Conservation (phyloP, 306 rosid species). For the Oxytropis ochrocephala region DNA sequence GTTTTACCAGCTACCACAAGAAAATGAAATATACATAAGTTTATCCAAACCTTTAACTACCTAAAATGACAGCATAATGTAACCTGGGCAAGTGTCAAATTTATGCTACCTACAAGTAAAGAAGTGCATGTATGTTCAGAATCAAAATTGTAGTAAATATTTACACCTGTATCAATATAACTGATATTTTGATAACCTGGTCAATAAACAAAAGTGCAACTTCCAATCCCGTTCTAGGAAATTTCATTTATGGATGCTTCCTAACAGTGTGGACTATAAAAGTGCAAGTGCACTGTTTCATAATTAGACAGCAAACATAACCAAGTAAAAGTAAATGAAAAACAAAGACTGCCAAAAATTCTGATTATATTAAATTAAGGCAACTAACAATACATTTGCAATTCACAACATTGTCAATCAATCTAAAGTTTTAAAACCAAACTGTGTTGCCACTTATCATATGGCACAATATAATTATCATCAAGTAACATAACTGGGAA, state of each 20-base stretch:
- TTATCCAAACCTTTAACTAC: slow-evolving; percentile 9
- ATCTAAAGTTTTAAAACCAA: slow-evolving; percentile 20
- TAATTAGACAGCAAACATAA: slow-evolving; percentile 1
- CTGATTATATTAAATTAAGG: slow-evolving; percentile 10
- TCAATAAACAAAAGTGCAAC: too few relatives aligned
- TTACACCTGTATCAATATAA: neutral
- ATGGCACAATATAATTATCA: slow-evolving; percentile 33
- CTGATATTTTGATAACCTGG: slow-evolving; percentile 21
- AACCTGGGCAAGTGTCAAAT: slow-evolving; percentile 4
- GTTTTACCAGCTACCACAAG: slow-evolving; percentile 16
- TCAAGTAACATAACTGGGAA: slow-evolving; percentile 30
- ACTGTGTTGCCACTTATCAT: slow-evolving; percentile 27
- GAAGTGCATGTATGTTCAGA: slow-evolving; percentile 8
- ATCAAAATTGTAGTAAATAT: neutral
- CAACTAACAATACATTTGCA: slow-evolving; percentile 28
- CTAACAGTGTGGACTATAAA: neutral
- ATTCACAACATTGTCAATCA: slow-evolving; percentile 29
- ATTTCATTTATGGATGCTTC: too few relatives aligned
- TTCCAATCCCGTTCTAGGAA: too few relatives aligned
- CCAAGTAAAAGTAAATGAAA: slow-evolving; percentile 8
- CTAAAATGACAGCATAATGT: neutral
- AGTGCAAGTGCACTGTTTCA: neutral
- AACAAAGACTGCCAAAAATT: slow-evolving; percentile 16
- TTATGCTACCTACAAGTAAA: slow-evolving; percentile 22
- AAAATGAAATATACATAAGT: slow-evolving; percentile 20